These are phyloP conservation scores for Tolypocladium nubicola DNA, from an alignment of 2,329 filamentous ascomycete species.

Conservation along the genomic window DNA sequence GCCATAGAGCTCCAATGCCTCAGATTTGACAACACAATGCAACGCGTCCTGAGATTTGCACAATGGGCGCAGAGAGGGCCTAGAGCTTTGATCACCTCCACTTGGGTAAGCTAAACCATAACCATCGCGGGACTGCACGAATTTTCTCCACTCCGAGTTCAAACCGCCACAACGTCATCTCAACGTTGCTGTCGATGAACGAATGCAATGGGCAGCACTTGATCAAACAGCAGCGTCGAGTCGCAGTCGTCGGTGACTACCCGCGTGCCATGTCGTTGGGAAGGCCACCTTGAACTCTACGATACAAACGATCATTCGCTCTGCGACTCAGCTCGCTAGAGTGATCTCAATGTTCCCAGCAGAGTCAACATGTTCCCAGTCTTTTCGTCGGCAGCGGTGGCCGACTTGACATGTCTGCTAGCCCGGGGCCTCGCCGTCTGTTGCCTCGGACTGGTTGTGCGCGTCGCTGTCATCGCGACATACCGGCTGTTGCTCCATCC, in stretches of 20 bases:
- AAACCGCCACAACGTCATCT: background rate
- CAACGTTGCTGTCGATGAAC: background rate
- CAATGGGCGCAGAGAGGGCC: background rate
- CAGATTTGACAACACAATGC: background rate
- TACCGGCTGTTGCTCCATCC: conserved; percentile 35
- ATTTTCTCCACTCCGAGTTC: background rate
- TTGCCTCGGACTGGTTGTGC: background rate
- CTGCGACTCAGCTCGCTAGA: too few species aligned
- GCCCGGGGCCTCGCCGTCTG: background rate
- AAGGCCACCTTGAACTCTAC: background rate
- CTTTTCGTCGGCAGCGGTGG: background rate
- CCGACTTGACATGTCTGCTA: background rate
- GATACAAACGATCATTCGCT: background rate
- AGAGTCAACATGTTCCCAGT: background rate
- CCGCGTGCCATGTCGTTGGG: background rate
- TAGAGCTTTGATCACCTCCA: background rate
- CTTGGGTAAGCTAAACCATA: background rate
- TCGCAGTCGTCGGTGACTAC: background rate
- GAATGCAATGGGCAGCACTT: background rate
- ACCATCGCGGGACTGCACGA: background rate
- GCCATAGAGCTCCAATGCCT: too few species aligned
- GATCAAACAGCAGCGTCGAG: background rate
- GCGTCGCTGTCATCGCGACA: conserved; percentile 9
- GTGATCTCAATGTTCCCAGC: background rate
- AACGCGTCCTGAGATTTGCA: background rate